Base-by-base conservation (phyloP, 495 filamentous ascomycete genomes). In the Podospora pseudopauciseta region DNA sequence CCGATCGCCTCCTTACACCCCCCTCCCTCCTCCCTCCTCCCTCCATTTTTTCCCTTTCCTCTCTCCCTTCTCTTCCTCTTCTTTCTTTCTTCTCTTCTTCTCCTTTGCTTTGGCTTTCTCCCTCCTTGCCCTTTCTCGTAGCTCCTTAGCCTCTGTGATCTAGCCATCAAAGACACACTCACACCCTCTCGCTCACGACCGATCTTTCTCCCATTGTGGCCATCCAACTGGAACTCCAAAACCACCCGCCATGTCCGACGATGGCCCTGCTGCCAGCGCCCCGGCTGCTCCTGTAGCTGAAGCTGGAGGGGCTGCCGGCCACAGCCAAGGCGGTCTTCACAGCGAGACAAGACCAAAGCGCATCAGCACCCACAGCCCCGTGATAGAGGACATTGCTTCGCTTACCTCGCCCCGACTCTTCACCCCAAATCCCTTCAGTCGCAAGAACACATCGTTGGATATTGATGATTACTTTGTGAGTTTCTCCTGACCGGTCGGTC, bases 401-500 rank as follows among this genome's bases (percentile, higher is more conserved):
- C 73, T 77, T 15, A 71, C 71, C 34, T 79, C 77, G 0, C 78
- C 80, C 13, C 71, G 70, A 7, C 71, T 75, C 27, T 63, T 71
- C 55, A 79, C 81, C 4, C 78, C 79, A 15, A 83, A 82, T 27
- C 81, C 82, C 2, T 81, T 82, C 74, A 80, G 78, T 56, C 71
- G 78, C n/a, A 81, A 80, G 72, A 78, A 80, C 70, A 82, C 77
- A 0, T 75, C 73, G 20, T 67, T 83, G 15, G 81, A 83, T 65
- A 62, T 86, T 9, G 85, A 86, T 66, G 81, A 81, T 68, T 87
- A 87, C 68, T 86, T 88, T 66, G 85, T 86, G 80, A 1, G 83
- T 70, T 16, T 49, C 23, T 44, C 61, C 28, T 54, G 59, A 39
- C 44, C 16, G n/a, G 49, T 13, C 34, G 23, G 64, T 16, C 69